Base-by-base conservation (phyloP, 2,329 filamentous ascomycete genomes). In the Aspergillus felis region DNA sequence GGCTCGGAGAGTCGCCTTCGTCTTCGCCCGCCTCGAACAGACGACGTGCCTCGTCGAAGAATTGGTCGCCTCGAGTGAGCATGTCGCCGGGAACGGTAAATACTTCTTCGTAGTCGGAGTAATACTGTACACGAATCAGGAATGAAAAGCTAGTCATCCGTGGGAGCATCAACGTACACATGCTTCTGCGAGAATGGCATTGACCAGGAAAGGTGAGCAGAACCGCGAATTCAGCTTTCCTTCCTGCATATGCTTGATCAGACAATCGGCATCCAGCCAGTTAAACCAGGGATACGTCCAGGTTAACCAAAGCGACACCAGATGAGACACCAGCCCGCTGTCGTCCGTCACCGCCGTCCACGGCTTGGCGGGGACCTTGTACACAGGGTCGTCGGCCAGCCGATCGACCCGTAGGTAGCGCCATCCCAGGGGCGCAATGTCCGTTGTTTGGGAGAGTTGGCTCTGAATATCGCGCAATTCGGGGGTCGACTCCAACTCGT, bases 191-290 rank as follows among this genome's bases (percentile, higher is more conserved):
- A 74, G 61, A 25, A 74, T 70, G n/a, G 65, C 63, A 57, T 74
- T 74, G 27, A 74, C 71, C 46, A 74, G 60, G 47, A 71, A 73
- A 2, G 71, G 67, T 1, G 71, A 70, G 59, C 72, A 74, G 51
- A 67, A 73, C 9, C 50, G 59, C 9, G 63, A 66, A 5, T 67
- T 47, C 22, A 70, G 25, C 22, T 69, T 53, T 7, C 66, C 65
- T 5, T 57, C 49, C 53, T 62, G 59, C 71, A 72, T 72, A 22
- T 67, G 71, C 1, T 56, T 53, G 6, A 73, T 57, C 49, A 74
- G 72, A 20, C 66, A 35, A 27, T 69, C 65, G 17, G 61, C 59
- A 41, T 74, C 68, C 35, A 74, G 57, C 66, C 68, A 71, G 53
- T 70, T 61, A 8, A 66, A 62, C 50, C 64, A 67, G 22, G 66